phyloP scores from a whole-genome alignment of 192 early-diverging fungal genomes.

The Mortierella alpina region DNA sequence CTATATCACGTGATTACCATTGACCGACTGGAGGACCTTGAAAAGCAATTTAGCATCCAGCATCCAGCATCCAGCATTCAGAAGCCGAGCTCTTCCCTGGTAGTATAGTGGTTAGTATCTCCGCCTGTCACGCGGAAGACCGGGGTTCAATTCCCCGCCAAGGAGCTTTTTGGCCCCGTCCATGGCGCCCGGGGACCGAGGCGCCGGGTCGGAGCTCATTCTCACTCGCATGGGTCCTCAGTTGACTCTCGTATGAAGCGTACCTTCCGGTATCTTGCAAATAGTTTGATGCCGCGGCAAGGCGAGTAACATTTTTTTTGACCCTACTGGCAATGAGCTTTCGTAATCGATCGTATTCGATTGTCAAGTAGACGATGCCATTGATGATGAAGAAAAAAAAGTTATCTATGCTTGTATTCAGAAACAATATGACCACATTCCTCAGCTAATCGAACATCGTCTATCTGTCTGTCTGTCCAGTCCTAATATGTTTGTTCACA shows the following conservation, averaged over 20 bases:
- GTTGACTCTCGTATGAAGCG: no score
- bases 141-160: slow-evolving; percentile 36
- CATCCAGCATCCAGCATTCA: neutral
- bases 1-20: neutral
- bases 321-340: neutral
- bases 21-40: no score
- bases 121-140: slow-evolving; percentile 27
- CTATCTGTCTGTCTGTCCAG: no score
- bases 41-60: no score
- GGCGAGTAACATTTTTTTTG: neutral
- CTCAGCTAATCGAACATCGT: no score
- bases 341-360: neutral
- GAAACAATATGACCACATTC: no score
- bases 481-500: slow-evolving; percentile 40
- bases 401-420: no score
- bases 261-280: no score
- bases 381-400: no score
- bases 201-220: no score
- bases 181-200: neutral
- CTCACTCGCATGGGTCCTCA: no score
- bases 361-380: no score
- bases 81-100: neutral
- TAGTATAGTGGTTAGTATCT: slow-evolving; percentile 23
- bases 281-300: neutral
- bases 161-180: slow-evolving; percentile 11